A percentile compares a stretch with the other conserved stretches of the same genome.
phyloP scores from a whole-genome alignment of 176 grass and related monocot species.

The Stipa capillata region DNA sequence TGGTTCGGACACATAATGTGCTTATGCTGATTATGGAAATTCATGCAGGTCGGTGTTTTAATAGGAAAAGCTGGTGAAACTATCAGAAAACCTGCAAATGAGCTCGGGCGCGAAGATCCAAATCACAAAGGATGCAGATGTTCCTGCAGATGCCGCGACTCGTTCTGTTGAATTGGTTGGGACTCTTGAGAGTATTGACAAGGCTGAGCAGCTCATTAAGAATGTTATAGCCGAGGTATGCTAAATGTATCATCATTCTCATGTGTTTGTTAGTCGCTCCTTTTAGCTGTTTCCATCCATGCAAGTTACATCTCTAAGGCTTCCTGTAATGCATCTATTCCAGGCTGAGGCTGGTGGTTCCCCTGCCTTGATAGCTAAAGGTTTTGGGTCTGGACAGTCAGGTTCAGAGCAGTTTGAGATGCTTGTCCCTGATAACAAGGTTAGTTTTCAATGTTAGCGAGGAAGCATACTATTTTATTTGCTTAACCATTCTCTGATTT shows the following conservation, averaged over 20 bases:
- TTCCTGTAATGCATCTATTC: constrained; percentile 1
- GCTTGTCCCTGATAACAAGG: constrained; percentile 85
- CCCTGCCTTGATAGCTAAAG: constrained; percentile 76
- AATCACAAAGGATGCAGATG: constrained; percentile 78
- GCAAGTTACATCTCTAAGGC: not conserved
- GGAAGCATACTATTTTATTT: not conserved
- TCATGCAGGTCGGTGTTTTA: constrained; percentile 72
- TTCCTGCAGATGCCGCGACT: constrained; percentile 33
- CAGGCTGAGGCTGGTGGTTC: constrained; percentile 92
- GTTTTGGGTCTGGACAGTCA: constrained; percentile 61
- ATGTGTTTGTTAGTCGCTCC: not conserved
- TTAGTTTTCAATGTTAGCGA: not conserved
- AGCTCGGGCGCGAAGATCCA: constrained; percentile 88
- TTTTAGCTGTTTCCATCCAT: not conserved
- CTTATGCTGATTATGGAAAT: not conserved
- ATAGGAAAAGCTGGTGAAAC: constrained; percentile 93
- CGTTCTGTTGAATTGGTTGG: constrained; percentile 81
- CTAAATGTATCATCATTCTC: not conserved
- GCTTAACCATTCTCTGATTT: not conserved
- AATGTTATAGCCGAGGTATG: constrained; percentile 77
- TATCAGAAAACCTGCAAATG: constrained; percentile 71
- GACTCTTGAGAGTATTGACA: constrained; percentile 56
- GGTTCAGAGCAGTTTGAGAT: constrained; percentile 81
- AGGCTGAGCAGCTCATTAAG: constrained; percentile 74
- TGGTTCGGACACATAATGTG: not conserved